Conservation (phyloP, 345 rosid genomes). For the Corymbia maculata region DNA sequence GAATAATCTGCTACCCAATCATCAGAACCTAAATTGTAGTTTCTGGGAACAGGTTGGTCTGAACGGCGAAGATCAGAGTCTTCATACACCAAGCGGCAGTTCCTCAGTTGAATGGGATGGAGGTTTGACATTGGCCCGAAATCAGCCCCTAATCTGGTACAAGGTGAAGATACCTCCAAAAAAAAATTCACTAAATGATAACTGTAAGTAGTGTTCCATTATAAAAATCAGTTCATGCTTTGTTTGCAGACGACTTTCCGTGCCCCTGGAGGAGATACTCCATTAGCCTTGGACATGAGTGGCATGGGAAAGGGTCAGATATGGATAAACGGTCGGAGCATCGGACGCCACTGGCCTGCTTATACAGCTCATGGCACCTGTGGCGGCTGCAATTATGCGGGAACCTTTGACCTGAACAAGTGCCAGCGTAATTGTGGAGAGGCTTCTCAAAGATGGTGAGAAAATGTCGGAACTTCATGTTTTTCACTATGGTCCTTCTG, state of each 20-base stretch:
- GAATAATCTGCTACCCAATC: background rate
- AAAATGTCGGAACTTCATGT: background rate
- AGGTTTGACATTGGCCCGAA: conserved; percentile 1
- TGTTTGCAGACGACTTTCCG: conserved; percentile 27
- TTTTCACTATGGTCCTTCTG: background rate
- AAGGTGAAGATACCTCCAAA: conserved; percentile 14
- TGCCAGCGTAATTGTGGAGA: conserved; percentile 7
- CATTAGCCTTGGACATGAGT: conserved; percentile 28
- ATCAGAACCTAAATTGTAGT: background rate
- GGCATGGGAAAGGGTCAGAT: conserved; percentile 60
- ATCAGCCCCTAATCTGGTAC: conserved; percentile 29
- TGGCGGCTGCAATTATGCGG: conserved; percentile 1
- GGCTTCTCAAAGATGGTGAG: conserved; percentile 14
- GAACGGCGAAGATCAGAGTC: conserved; percentile 24
- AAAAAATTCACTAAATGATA: background rate
- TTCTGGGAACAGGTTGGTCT: conserved; percentile 21
- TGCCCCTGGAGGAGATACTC: conserved; percentile 23
- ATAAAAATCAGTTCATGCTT: background rate
- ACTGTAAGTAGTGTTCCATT: background rate
- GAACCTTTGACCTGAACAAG: background rate
- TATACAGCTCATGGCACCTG: conserved; percentile 5
- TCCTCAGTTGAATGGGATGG: conserved; percentile 20
- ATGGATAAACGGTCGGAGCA: conserved; percentile 47
- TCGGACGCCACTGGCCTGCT: conserved; percentile 46
- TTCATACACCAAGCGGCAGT: conserved; percentile 13